Conservation (phyloP, 768 basidiomycete species). For the Suillus decipiens region DNA sequence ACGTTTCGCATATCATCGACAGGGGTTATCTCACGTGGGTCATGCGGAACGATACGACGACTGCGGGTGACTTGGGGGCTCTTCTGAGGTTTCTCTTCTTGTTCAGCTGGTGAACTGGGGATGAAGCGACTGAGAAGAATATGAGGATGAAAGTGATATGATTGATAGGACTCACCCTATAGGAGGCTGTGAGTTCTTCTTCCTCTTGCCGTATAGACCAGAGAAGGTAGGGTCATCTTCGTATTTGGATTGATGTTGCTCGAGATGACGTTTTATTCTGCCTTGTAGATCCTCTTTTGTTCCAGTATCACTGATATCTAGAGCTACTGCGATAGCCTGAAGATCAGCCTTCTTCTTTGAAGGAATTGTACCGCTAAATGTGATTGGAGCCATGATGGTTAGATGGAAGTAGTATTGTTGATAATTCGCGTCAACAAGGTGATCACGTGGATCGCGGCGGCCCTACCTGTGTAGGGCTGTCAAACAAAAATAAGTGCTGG, state of each 20-base stretch:
- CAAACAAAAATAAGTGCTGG: not conserved
- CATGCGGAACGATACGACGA: conserved; percentile 21
- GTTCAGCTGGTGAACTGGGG: conserved; percentile 19
- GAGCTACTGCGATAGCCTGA: conserved; percentile 57
- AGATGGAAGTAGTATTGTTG: conserved; percentile 11
- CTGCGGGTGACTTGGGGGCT: conserved; percentile 25
- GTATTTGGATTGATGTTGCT: conserved; percentile 50
- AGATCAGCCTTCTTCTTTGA: conserved; percentile 73
- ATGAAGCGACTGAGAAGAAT: conserved; percentile 17
- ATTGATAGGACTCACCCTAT: conserved; percentile 14
- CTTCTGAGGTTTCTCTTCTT: conserved; percentile 11
- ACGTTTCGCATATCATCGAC: conserved; percentile 50
- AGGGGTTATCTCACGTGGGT: conserved; percentile 46
- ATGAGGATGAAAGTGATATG: not conserved
- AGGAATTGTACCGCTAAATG: conserved; percentile 54
- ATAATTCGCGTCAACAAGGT: conserved; percentile 15
- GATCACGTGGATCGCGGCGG: conserved; percentile 1
- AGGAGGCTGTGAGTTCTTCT: conserved; percentile 32
- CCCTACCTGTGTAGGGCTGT: not conserved
- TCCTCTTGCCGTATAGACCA: conserved; percentile 49
- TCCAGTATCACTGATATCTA: conserved; percentile 53
- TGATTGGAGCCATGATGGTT: conserved; percentile 41
- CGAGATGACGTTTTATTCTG: conserved; percentile 66
- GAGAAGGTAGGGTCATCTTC: conserved; percentile 59
- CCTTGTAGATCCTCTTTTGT: conserved; percentile 63